phyloP scores from a whole-genome alignment of 306 rosid genomes.

The Quercus wislizeni region DNA sequence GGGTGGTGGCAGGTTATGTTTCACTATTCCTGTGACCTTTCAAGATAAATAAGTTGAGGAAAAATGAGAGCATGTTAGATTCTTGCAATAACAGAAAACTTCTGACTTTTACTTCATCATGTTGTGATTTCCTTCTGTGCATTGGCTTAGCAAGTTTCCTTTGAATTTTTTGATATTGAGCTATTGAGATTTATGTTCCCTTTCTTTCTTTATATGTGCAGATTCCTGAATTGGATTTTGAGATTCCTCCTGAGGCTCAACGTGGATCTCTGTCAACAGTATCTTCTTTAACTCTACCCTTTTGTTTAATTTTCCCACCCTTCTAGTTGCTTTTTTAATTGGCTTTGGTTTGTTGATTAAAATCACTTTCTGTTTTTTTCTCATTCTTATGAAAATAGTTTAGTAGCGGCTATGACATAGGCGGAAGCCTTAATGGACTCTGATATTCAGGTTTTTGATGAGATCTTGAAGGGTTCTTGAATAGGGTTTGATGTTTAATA shows the following conservation, averaged over 20 bases:
- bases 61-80: neutral
- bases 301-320: neutral
- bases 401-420: neutral
- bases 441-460: no score
- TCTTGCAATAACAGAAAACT: neutral
- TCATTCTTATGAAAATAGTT: neutral
- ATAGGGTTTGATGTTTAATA: no score
- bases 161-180: neutral
- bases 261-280: conserved; percentile 91
- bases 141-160: neutral
- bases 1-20: neutral
- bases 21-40: neutral
- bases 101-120: neutral
- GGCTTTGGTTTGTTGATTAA: neutral
- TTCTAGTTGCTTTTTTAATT: neutral
- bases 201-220: conserved; percentile 35
- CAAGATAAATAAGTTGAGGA: neutral
- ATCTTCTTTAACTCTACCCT: conserved; percentile 24
- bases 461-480: no score
- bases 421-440: no score
- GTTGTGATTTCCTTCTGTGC: neutral
- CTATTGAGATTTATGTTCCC: conserved; percentile 15
- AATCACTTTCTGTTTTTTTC: neutral
- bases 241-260: conserved; percentile 95
- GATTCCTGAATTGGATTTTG: conserved; percentile 93